These are phyloP conservation scores for Agastache rugosa DNA, from an alignment of 257 asterid genomes.

Conservation along the genomic window DNA sequence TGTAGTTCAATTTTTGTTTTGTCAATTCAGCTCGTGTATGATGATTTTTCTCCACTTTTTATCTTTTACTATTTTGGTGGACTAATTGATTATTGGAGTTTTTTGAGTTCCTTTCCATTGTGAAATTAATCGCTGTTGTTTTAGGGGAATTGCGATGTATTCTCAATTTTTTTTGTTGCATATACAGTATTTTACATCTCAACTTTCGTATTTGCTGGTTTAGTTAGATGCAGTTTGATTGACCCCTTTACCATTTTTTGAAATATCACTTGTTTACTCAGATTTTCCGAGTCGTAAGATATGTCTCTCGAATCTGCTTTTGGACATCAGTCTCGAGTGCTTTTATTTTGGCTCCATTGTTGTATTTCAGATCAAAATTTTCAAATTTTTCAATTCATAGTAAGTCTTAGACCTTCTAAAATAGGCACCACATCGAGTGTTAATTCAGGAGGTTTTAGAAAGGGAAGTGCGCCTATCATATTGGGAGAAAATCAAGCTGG, in stretches of 20 bases:
- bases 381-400: slow-evolving; percentile 96
- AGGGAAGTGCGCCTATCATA: slow-evolving; percentile 96
- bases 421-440: slow-evolving; percentile 98
- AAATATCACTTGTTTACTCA: slow-evolving; percentile 5
- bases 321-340: not conserved
- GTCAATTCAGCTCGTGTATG: too few species aligned
- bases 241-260: not conserved
- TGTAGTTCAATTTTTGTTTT: too few species aligned
- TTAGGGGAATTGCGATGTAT: not conserved
- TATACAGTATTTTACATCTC: not conserved
- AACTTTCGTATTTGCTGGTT: not conserved
- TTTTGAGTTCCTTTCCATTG: slow-evolving; percentile 12
- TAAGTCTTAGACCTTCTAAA: slow-evolving; percentile 90
- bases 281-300: slow-evolving; percentile 2
- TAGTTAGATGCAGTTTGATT: slow-evolving; percentile 14
- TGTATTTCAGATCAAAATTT: slow-evolving; percentile 74
- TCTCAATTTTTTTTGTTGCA: not conserved
- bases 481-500: slow-evolving; percentile 99
- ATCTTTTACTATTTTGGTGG: slow-evolving; percentile 2
- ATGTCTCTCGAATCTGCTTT: not conserved
- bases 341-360: slow-evolving; percentile 25
- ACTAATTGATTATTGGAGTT: slow-evolving; percentile 1
- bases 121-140: not conserved
- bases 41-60: too few species aligned
- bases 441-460: slow-evolving; percentile 97